Base-by-base conservation (phyloP, 352 stramenopile species). In the Pythium oligandrum region DNA sequence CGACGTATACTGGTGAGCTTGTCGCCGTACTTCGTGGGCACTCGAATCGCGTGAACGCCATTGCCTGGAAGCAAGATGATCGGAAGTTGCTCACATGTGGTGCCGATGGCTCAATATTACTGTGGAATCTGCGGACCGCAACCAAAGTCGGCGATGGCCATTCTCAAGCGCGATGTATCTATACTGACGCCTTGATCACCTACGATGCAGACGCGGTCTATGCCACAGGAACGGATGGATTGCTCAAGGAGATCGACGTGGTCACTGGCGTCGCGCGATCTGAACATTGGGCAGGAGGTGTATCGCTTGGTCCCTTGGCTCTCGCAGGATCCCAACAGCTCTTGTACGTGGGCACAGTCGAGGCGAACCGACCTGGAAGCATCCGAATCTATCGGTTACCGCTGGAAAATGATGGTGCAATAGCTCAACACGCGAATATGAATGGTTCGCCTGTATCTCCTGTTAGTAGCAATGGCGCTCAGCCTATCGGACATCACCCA, bases 161-260 rank as follows among this genome's bases (percentile, higher is more conserved):
- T 50, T 88, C 78, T 0, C 82, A 93, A 47, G 76, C 81, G 17
- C 70, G 81, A 26, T 90, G 80, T 57, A 82, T 78, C 1, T 93
- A 95, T 54, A 67, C 69, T 1, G 81, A 92, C 47, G 66, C 73
- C 34, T 76, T 73, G 1, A 26, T 88, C 45, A 83, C 73, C 2
- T 65, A 75, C 10, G 81, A 91, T 36, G 71, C 68, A 6, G 77
- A 87, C 47, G 60, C 89, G 1, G 73, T 96, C 4, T 97, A 96
- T 46, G 86, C 89, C 5, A 95, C 93, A 4, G 87, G 90, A n/a
- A 95, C 79, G 1, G 90, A 98, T 50, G 83, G 85, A 26, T 71
- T 93, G 40, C 65, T 98, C 2, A 95, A 95, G 47, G 86, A 95
- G 51, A 84, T 97, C 55, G 89, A 97, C 48, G 76, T 84, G 33